Conservation (phyloP, 352 stramenopile species). For the Pythium dissimile region DNA sequence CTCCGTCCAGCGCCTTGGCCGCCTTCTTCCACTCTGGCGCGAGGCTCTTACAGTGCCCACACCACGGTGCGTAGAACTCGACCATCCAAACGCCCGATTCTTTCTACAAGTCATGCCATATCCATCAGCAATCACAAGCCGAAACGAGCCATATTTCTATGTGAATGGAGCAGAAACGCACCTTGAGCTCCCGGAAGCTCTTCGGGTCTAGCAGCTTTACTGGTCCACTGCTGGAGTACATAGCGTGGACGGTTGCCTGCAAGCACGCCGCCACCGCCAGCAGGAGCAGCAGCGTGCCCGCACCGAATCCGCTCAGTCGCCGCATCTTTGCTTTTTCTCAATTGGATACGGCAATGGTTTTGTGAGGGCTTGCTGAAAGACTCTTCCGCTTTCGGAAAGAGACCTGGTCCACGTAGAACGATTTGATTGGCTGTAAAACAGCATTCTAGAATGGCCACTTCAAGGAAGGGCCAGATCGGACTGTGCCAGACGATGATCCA, state of each 20-base stretch:
- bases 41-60: conserved; percentile 93
- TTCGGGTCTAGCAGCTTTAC: conserved; percentile 73
- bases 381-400: neutral
- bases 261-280: conserved; percentile 30
- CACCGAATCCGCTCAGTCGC: conserved; percentile 12
- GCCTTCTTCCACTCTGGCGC: conserved; percentile 91
- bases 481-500: neutral
- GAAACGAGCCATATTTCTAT: neutral
- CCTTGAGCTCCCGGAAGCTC: conserved; percentile 66
- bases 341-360: neutral
- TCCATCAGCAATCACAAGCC: neutral
- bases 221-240: conserved; percentile 64
- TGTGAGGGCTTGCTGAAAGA: no score
- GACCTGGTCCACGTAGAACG: conserved; percentile 17
- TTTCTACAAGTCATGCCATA: conserved; percentile 24
- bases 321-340: conserved; percentile 4
- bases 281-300: conserved; percentile 22
- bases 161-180: neutral
- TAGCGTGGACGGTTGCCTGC: conserved; percentile 28
- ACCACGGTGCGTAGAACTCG: conserved; percentile 95
- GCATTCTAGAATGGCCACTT: conserved; percentile 25
- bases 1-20: conserved; percentile 81
- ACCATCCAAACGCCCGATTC: conserved; percentile 90
- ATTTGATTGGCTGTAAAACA: conserved; percentile 20
- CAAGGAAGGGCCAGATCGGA: conserved; percentile 7